Evolutionary conservation across 2,329 filamentous ascomycete genomes (phyloP), one percentile per base, ranked within the genome.

Genomic region (Epichloe baconii): DNA sequence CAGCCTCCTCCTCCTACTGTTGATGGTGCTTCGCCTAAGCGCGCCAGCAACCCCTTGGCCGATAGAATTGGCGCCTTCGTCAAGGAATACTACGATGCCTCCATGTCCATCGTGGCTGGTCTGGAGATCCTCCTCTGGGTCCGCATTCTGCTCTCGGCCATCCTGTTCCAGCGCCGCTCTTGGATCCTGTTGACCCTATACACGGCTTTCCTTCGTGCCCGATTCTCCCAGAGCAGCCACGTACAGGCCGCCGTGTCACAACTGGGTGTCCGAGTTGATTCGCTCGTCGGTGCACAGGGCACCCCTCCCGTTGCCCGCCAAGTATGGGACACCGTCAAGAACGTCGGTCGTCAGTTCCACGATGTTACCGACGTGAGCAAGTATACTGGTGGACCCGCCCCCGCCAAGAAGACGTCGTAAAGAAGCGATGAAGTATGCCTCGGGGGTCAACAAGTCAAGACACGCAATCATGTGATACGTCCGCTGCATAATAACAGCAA

Each of bases 61-160:
- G 89, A 96, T 55, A 79, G 77, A 59, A 95, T 98, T 67, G 89
- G 89, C 60, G 78, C 78, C 62, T 98, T 98, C 63, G 89, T 98
- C 68, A 97, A 97, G 82, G 82, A 89, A 67, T 96, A 97, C 79
- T 98, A 98, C 66, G 93, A 98, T 67, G 73, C 80, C 55, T 95
- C 88, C 69, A 98, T 98, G 93, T 87, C 86, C 52, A 75, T 97
- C 54, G 93, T 98, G 35, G 86, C 91, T 38, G 74, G 77, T 45
- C 86, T 98, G 53, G 93, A 98, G 74, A 88, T 97, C 59, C 71
- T 79, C 41, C 81, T 97, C 54, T 94, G 90, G 83, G 73, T 86
- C 69, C 88, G 93, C 63, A 73, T 98, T 51, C 64, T 94, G 47
- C 71, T 89, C 50, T 85, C 87, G 35, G 88, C 88, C 55, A 71